Evolutionary conservation across 805 yeast species (phyloP).

Genomic region (Starmerella sp.): DNA sequence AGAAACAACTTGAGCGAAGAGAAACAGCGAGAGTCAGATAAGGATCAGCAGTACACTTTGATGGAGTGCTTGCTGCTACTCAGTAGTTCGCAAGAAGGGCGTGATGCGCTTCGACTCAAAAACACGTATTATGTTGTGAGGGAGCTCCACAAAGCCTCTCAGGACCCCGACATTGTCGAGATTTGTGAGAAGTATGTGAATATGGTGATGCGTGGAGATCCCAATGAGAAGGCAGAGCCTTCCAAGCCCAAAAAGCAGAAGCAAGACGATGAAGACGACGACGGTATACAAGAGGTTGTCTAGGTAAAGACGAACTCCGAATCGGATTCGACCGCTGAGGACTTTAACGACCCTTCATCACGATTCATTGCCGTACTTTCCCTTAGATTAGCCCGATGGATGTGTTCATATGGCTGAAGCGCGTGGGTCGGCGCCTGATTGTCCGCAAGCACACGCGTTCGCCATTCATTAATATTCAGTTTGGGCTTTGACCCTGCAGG

Average conservation of each 20-base stretch:
- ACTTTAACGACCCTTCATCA: too few species aligned
- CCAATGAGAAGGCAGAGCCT: conserved; percentile 5
- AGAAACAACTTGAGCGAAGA: conserved; percentile 60
- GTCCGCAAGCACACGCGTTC: too few species aligned
- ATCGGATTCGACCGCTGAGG: not conserved
- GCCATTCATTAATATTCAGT: too few species aligned
- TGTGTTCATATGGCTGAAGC: too few species aligned
- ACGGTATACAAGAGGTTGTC: conserved; percentile 11
- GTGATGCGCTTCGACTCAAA: conserved; percentile 69
- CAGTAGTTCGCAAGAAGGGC: conserved; percentile 59
- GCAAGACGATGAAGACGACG: conserved; percentile 20
- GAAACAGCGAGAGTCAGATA: conserved; percentile 62
- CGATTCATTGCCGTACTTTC: not conserved
- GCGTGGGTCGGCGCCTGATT: too few species aligned
- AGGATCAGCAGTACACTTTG: conserved; percentile 52
- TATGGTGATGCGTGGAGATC: conserved; percentile 84
- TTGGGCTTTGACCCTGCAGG: too few species aligned
- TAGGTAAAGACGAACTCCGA: not conserved
- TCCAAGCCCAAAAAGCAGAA: conserved; percentile 11
- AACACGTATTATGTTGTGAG: conserved; percentile 78
- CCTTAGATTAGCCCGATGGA: too few species aligned
- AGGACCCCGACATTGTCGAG: conserved; percentile 43
- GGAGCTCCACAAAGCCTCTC: conserved; percentile 56
- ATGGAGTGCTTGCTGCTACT: conserved; percentile 70
- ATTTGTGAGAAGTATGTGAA: conserved; percentile 78